Conservation (phyloP, 192 early-diverging fungal genomes). For the Phycomyces blakesleeanus region DNA sequence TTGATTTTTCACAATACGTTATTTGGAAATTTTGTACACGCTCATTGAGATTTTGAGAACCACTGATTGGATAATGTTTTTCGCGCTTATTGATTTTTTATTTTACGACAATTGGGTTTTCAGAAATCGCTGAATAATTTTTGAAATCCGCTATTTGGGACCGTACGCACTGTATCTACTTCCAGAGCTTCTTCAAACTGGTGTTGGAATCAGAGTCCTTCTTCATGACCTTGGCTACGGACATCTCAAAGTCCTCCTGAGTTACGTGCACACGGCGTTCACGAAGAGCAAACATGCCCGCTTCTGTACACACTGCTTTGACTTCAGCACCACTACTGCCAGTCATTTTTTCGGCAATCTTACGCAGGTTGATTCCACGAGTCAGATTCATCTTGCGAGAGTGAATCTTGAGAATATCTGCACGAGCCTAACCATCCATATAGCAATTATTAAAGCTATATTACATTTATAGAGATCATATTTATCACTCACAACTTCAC, state of each 20-base stretch:
- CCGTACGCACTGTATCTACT: slow-evolving; percentile 64
- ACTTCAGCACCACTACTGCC: slow-evolving; percentile 87
- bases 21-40: too few relatives aligned
- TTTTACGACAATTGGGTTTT: too few relatives aligned
- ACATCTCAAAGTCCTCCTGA: slow-evolving; percentile 99
- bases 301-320: slow-evolving; percentile 86
- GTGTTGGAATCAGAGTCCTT: slow-evolving; percentile 97
- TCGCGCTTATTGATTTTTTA: too few relatives aligned
- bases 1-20: too few relatives aligned
- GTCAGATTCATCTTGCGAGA: slow-evolving; percentile 91
- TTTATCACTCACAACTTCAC: slow-evolving; percentile 51
- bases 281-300: slow-evolving; percentile 86
- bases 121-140: too few relatives aligned
- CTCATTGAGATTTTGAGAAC: too few relatives aligned
- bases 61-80: too few relatives aligned
- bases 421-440: slow-evolving; percentile 56
- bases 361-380: slow-evolving; percentile 84
- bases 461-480: too few relatives aligned
- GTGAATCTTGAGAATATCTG: slow-evolving; percentile 88
- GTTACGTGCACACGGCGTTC: slow-evolving; percentile 98
- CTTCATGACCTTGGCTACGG: slow-evolving; percentile 98
- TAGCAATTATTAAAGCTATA: neutral
- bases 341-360: slow-evolving; percentile 84
- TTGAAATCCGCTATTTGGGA: too few relatives aligned
- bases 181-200: slow-evolving; percentile 96